Evolutionary conservation across 2,329 filamentous ascomycete species (phyloP), one percentile per base, ranked within the genome.

Genomic region (Aspergillus aculeatinus): DNA sequence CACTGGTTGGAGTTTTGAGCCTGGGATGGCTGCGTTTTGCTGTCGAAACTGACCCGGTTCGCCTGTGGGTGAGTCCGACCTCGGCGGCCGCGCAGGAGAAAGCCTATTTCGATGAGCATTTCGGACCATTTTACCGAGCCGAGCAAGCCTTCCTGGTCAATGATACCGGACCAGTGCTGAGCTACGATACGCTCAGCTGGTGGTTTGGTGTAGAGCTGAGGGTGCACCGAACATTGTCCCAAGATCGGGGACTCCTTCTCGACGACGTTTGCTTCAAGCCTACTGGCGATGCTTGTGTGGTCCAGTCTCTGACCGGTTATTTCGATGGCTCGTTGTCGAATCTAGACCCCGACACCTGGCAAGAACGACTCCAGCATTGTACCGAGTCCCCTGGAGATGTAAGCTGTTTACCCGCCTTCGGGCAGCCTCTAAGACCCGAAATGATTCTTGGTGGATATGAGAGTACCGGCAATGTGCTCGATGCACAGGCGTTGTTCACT

Each of bases 111-210:
- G 96, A 99, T 72, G 75, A 85, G 39, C 92, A 92, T 68, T 99
- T 99, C 73, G 96, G 95, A 0, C 92, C 94, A 0, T 99, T 99
- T 72, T 99, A 95, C 77, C 90, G 95, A 47, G 90, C 93, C 0
- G 91, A 99, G 74, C 95, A 99, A 77, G 86, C 88, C 0, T 99
- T 99, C 74, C 76, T 99, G 14, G 92, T 98, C 63, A 99, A 98
- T 64, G 93, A 97, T 67, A 92, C 87, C 0, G 87, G 89, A 0
- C 90, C 92, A 0, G 92, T 98, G 1, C 79, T 99, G 59, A 92
- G 86, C 74, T 95, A 96, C 66, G 91, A 97, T 9, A 97, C 90
- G 0, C 81, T 99, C 10, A 80, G 83, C 27, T 99, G 95, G 95
- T 98, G 94, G 95, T 91, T 95, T 71, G 90, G 88, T 62, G 88